These are phyloP conservation scores for Secale cereale DNA, from an alignment of 176 grass and related monocot species.

Conservation along the genomic window DNA sequence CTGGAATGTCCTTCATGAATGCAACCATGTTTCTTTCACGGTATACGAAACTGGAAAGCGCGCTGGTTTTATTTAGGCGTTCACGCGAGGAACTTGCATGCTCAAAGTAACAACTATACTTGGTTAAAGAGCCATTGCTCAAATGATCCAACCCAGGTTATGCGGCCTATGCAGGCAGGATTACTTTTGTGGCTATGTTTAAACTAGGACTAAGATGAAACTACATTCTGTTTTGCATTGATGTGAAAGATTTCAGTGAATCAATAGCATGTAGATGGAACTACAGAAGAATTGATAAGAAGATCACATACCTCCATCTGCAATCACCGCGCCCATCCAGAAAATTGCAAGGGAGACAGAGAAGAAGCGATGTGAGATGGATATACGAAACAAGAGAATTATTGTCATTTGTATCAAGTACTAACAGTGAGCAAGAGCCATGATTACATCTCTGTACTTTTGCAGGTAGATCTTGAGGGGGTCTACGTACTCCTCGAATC, in stretches of 20 bases:
- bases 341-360: conserved; percentile 37
- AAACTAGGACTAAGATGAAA: background rate
- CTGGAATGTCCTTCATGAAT: background rate
- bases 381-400: background rate
- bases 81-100: background rate
- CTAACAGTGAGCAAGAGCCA: conserved; percentile 1
- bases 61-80: background rate
- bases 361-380: conserved; percentile 30
- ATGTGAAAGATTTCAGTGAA: background rate
- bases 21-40: background rate
- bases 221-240: background rate
- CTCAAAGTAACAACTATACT: background rate
- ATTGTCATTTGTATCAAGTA: background rate
- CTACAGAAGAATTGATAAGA: background rate
- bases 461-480: conserved; percentile 89
- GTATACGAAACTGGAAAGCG: background rate
- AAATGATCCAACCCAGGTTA: background rate
- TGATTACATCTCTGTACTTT: conserved; percentile 88
- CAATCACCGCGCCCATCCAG: conserved; percentile 18
- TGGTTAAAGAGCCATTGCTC: background rate
- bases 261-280: background rate
- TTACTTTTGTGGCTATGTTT: background rate
- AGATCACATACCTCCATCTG: conserved; percentile 85
- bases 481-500: conserved; percentile 96
- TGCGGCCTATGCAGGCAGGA: background rate